Conservation (phyloP, 169 alveolate species). For the Sarcocystis neurona region DNA sequence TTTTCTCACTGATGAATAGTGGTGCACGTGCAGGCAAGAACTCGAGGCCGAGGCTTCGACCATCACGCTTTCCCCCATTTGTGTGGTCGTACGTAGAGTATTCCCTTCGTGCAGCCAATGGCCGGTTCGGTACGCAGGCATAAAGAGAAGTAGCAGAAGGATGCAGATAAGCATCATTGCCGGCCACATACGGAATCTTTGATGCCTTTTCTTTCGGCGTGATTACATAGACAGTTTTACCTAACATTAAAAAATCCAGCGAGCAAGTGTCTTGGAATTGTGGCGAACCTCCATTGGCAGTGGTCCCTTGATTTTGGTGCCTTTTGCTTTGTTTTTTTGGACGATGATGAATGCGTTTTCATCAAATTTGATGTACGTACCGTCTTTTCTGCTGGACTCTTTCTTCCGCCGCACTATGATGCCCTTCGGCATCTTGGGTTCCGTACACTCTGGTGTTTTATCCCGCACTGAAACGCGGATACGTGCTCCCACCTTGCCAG, state of each 20-base stretch:
- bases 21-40: no score
- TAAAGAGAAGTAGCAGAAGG: no score
- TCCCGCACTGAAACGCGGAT: slow-evolving; percentile 72
- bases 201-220: no score
- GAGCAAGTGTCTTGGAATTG: slow-evolving; percentile 60
- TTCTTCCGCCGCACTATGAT: slow-evolving; percentile 68
- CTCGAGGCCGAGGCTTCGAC: no score
- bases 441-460: slow-evolving; percentile 48
- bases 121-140: no score
- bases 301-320: slow-evolving; percentile 73
- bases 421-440: slow-evolving; percentile 72
- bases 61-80: no score
- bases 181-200: no score
- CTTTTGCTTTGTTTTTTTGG: slow-evolving; percentile 66
- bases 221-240: no score
- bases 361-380: slow-evolving; percentile 71
- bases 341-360: slow-evolving; percentile 72
- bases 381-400: slow-evolving; percentile 69
- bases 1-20: no score
- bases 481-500: slow-evolving; percentile 70
- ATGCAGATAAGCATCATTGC: no score
- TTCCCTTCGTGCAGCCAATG: no score
- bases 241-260: slow-evolving; percentile 24
- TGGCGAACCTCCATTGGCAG: slow-evolving; percentile 70
- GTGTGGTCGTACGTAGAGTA: no score